Percentiles rank a stretch among this genome's conserved stretches.
Evolutionary conservation across 768 basidiomycete species (phyloP).

Genomic region (Mycena filopes): DNA sequence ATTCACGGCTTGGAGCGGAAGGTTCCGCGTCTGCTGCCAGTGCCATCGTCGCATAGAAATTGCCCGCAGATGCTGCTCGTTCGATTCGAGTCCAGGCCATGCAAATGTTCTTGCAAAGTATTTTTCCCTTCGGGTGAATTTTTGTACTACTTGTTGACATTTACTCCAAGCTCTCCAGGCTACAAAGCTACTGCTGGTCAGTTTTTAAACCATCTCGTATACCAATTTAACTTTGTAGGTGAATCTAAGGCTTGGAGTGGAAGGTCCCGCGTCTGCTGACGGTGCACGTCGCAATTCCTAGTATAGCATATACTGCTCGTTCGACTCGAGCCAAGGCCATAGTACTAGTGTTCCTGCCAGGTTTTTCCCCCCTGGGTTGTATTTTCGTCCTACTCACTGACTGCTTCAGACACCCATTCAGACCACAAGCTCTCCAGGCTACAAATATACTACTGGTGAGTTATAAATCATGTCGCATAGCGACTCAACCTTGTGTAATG

Average conservation of each 20-base stretch:
- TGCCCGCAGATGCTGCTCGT: not conserved
- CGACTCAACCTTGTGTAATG: too few relatives aligned
- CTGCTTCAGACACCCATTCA: too few relatives aligned
- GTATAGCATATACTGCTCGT: not conserved
- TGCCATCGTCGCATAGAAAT: too few relatives aligned
- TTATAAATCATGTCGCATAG: too few relatives aligned
- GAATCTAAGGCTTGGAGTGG: not conserved
- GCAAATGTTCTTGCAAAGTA: not conserved
- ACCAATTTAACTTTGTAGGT: not conserved
- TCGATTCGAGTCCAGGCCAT: conserved; percentile 7
- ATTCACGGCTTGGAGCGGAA: not conserved
- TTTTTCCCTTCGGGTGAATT: not conserved
- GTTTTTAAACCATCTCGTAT: not conserved
- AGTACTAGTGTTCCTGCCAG: too few relatives aligned
- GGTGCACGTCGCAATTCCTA: not conserved
- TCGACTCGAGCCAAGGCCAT: conserved; percentile 6
- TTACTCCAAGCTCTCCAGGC: too few relatives aligned
- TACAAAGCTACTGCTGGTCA: too few relatives aligned
- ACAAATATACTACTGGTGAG: too few relatives aligned
- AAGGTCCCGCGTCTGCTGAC: not conserved
- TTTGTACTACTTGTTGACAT: too few relatives aligned
- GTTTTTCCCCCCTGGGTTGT: not conserved
- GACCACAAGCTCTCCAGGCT: too few relatives aligned
- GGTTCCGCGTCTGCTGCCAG: too few relatives aligned
- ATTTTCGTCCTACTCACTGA: too few relatives aligned